Evolutionary conservation across 139 green algal species (phyloP).

Genomic region (Astrephomene gubernaculifera): DNA sequence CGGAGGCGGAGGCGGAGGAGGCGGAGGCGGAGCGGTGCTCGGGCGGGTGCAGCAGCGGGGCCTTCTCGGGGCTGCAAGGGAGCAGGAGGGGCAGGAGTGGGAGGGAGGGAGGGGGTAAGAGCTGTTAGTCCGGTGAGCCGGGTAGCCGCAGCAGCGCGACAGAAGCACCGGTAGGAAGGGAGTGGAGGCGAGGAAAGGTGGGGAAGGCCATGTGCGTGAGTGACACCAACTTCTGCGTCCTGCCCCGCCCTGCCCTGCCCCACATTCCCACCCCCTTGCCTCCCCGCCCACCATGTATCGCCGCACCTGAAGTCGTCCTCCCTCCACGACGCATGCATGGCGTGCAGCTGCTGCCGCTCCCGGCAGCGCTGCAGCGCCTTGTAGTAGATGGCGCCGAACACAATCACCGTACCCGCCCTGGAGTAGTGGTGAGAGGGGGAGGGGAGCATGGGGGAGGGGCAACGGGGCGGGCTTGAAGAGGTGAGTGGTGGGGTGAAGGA

Average conservation of each 20-base stretch:
- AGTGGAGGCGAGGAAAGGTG: too few species aligned
- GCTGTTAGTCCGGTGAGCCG: too few species aligned
- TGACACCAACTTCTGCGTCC: too few species aligned
- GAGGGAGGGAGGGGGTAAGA: too few species aligned
- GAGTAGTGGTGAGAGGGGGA: neutral
- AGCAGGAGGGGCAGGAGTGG: too few species aligned
- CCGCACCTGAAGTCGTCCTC: constrained; percentile 10
- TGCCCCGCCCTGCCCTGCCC: neutral
- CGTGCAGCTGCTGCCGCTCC: constrained; percentile 14
- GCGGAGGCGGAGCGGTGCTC: too few species aligned
- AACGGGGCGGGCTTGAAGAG: neutral
- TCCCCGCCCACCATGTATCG: neutral
- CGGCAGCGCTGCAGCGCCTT: constrained; percentile 41
- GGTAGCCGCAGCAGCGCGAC: too few species aligned
- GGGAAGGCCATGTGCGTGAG: too few species aligned
- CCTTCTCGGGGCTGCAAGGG: too few species aligned
- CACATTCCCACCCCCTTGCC: neutral
- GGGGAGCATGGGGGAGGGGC: neutral
- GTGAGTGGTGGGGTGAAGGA: neutral
- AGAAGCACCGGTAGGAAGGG: too few species aligned
- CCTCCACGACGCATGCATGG: neutral
- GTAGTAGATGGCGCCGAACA: constrained; percentile 59
- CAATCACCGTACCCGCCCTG: constrained; percentile 55
- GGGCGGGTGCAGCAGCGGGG: too few species aligned
- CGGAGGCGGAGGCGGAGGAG: too few species aligned